Percentiles rank a stretch among this genome's conserved stretches.
These are phyloP conservation scores for Tylopilus subfusipes DNA, from an alignment of 768 basidiomycete genomes.

Conservation along the genomic window DNA sequence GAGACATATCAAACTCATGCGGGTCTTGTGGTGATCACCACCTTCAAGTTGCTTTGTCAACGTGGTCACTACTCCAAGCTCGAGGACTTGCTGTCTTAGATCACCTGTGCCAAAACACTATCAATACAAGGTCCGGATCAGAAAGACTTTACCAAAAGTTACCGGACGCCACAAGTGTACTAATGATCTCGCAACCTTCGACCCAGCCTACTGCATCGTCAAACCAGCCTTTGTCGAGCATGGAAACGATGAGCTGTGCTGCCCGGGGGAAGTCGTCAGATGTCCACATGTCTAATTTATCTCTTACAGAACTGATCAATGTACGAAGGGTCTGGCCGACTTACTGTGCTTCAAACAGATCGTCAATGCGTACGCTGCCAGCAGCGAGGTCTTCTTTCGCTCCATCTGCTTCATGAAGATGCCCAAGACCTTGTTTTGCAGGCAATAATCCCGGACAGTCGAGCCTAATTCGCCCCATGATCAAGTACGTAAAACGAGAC, in stretches of 20 bases:
- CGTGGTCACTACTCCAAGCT: not conserved
- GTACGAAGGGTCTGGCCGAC: not conserved
- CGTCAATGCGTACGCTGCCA: slow-evolving; percentile 9
- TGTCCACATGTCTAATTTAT: not conserved
- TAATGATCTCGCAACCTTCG: slow-evolving; percentile 4
- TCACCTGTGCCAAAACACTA: not conserved
- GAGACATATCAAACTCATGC: slow-evolving; percentile 3
- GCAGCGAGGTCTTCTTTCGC: not conserved
- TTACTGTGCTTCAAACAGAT: slow-evolving; percentile 1
- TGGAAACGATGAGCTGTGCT: not conserved
- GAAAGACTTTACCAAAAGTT: not conserved
- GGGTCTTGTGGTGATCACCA: not conserved
- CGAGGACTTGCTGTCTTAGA: not conserved
- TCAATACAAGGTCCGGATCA: not conserved
- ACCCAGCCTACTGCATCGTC: slow-evolving; percentile 10
- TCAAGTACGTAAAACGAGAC: not conserved
- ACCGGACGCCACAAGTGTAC: slow-evolving; percentile 2
- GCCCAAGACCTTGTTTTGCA: not conserved
- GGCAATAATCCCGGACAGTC: not conserved
- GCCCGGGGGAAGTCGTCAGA: not conserved
- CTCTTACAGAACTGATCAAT: too few relatives aligned
- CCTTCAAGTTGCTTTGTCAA: slow-evolving; percentile 1
- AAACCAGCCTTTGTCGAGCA: slow-evolving; percentile 15
- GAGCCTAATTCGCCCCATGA: not conserved
- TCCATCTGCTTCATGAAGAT: not conserved